phyloP scores from a whole-genome alignment of 305 asterid genomes.

The Fraxinus greggii region DNA sequence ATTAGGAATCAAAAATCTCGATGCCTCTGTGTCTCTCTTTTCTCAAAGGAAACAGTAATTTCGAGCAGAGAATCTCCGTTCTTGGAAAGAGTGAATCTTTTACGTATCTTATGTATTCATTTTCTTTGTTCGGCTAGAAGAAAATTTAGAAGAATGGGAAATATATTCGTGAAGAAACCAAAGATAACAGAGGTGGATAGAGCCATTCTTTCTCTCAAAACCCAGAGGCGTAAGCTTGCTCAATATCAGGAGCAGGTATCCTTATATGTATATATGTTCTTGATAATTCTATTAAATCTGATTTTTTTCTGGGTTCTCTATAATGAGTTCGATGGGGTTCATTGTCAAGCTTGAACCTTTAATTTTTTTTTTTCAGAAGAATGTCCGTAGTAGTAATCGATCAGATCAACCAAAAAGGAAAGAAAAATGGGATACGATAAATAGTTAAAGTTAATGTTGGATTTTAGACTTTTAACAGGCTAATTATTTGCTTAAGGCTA shows the following conservation, averaged over 20 bases:
- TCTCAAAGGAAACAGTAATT: background rate
- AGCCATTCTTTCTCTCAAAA: constrained; percentile 92
- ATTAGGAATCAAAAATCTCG: background rate
- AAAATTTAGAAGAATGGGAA: constrained; percentile 54
- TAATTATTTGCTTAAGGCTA: background rate
- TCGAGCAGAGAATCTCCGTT: background rate
- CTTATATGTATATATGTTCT: background rate
- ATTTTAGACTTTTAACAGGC: background rate
- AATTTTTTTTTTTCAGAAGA: constrained; percentile 5
- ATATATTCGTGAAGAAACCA: constrained; percentile 84
- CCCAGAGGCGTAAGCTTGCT: constrained; percentile 94
- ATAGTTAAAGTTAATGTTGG: background rate
- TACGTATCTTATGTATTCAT: background rate
- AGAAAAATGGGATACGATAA: background rate
- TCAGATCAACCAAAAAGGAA: background rate
- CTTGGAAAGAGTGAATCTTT: background rate
- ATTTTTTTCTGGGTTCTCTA: background rate
- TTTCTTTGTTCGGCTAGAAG: background rate
- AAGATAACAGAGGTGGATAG: constrained; percentile 86
- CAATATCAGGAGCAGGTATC: constrained; percentile 84
- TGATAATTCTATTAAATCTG: background rate
- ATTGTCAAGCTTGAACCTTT: constrained; percentile 12
- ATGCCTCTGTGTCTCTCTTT: background rate
- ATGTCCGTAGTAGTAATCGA: background rate
- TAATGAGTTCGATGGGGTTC: background rate